Conservation (phyloP, 257 asterid genomes). For the Thymus mandschuricus region DNA sequence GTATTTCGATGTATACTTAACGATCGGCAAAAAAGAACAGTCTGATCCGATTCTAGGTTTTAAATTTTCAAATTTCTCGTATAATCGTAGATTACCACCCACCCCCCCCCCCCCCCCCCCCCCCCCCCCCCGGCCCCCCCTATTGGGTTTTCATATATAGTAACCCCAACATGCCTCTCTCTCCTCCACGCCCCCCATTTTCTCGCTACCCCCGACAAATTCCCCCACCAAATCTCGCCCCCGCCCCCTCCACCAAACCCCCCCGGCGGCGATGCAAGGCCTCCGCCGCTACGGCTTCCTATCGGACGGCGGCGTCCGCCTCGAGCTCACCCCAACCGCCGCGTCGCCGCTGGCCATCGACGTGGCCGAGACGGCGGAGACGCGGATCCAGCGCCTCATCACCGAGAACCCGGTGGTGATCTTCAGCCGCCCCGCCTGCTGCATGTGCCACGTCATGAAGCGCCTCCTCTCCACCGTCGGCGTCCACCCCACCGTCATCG, state of each 20-base stretch:
- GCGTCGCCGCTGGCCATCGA: constrained; percentile 71
- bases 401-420: constrained; percentile 85
- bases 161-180: constrained; percentile 41
- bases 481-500: constrained; percentile 87
- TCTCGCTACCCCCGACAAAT: constrained; percentile 4
- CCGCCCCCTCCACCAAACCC: not conserved
- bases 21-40: too few species aligned
- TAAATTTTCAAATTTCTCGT: not conserved
- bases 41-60: too few species aligned
- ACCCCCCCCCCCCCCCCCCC: not conserved
- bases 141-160: constrained; percentile 38
- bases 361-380: constrained; percentile 68
- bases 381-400: constrained; percentile 79
- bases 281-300: constrained; percentile 42
- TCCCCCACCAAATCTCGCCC: not conserved
- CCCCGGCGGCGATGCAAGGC: constrained; percentile 57
- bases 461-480: constrained; percentile 71
- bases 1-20: too few species aligned
- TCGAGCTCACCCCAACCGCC: constrained; percentile 61
- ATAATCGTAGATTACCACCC: too few species aligned
- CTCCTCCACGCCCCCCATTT: constrained; percentile 41
- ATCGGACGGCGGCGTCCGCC: constrained; percentile 64
- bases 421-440: constrained; percentile 83
- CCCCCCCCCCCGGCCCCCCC: not conserved
- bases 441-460: constrained; percentile 97